Conservation (phyloP, 1,284 basidiomycete genomes). For the Crucibulum parvulum region DNA sequence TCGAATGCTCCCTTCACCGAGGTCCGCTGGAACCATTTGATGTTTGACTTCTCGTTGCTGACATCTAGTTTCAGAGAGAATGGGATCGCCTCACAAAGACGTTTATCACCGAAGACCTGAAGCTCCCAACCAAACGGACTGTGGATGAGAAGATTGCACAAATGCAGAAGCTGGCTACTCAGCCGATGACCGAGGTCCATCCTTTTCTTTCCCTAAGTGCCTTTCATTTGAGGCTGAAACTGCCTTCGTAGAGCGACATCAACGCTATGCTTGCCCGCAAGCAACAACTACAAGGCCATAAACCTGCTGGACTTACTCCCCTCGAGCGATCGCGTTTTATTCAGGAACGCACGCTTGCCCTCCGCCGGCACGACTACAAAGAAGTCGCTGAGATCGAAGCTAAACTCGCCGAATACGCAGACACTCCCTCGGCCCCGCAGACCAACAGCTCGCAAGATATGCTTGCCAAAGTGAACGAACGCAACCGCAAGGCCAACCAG, state of each 20-base stretch:
- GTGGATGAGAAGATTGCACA: constrained; percentile 71
- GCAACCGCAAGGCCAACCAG: constrained; percentile 83
- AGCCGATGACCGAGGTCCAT: constrained; percentile 78
- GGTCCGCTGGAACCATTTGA: constrained; percentile 48
- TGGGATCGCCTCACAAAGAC: constrained; percentile 66
- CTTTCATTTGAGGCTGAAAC: background rate
- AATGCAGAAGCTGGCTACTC: constrained; percentile 61
- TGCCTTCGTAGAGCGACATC: constrained; percentile 64
- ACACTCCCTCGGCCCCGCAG: background rate
- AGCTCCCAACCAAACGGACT: constrained; percentile 69
- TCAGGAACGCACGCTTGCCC: constrained; percentile 73
- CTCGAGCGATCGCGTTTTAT: constrained; percentile 69
- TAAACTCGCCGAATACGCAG: constrained; percentile 61
- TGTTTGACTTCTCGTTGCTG: constrained; percentile 6
- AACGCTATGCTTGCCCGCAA: constrained; percentile 76
- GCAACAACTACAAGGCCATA: constrained; percentile 55
- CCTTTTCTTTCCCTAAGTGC: constrained; percentile 2
- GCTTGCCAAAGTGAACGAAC: constrained; percentile 85
- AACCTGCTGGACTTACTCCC: constrained; percentile 48
- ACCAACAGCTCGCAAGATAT: constrained; percentile 48
- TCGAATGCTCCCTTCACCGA: constrained; percentile 72
- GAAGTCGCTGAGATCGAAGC: constrained; percentile 68
- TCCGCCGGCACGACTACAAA: constrained; percentile 68
- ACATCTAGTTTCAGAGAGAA: constrained; percentile 62
- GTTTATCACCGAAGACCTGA: constrained; percentile 62